Evolutionary conservation across 2,329 filamentous ascomycete genomes (phyloP), one percentile per base, ranked within the genome.

Genomic region (Phialemoniopsis sp.): DNA sequence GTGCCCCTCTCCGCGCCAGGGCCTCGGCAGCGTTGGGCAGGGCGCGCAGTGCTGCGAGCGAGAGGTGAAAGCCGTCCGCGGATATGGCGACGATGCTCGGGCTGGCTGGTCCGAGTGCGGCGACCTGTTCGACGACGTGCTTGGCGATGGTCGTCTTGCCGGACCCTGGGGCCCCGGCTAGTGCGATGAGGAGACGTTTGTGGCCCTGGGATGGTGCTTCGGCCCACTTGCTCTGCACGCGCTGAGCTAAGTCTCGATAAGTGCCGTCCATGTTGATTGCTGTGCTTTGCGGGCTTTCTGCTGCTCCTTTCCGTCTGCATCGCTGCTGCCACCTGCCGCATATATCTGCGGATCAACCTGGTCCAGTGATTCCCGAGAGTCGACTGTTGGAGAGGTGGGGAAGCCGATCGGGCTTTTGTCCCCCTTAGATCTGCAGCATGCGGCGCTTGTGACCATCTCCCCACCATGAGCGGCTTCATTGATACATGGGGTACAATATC

Each of bases 11-110:
- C 6, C 55, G 51, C 21, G 50, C 46, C 32, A 57, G 37, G 12
- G 59, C 59, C 39, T 60, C 56, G 6, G 37, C 41, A 14, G 49
- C 49, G 39, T 60, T 57, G 14, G 57, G 56, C n/a, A 58, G 48
- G 5, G 49, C 46, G 13, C 41, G 46, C 13, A 59, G 50, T 8
- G 45, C 45, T 13, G 47, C 46, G 6, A 50, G 49, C 10, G 56
- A 38, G 16, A 53, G 49, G 34, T 58, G 56, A 34, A 59, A 59
- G 4, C 56, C 54, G 39, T 59, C 57, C 34, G 48, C 44, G 10
- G 49, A 43, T n/a, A 59, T 33, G n/a, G 50, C 49, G n/a, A 49
- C 43, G 6, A 46, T 43, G 13, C 35, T 34, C 10, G 46, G 41
- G 16, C 29, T 36, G 17, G 28, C 13, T 10, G 39, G 30, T 6